Conservation (phyloP, 2,329 filamentous ascomycete species). For the Phaeosphaeriaceae sp. region DNA sequence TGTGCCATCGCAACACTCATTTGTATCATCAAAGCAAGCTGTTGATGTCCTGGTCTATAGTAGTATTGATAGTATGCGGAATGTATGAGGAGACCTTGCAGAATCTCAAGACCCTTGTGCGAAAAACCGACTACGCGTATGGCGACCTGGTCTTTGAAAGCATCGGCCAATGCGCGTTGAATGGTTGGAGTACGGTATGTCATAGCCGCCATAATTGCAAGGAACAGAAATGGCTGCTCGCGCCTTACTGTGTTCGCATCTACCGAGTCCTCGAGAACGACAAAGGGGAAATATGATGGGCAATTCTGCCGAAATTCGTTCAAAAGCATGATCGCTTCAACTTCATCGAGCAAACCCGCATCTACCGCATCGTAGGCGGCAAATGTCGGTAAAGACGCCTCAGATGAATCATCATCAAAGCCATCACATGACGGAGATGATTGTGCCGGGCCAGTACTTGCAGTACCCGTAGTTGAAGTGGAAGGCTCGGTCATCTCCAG, state of each 20-base stretch:
- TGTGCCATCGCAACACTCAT: conserved; percentile 47
- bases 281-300: conserved; percentile 28
- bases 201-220: conserved; percentile 39
- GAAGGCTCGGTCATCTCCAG: not conserved
- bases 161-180: conserved; percentile 34
- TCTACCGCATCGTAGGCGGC: conserved; percentile 22
- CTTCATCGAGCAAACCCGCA: conserved; percentile 14
- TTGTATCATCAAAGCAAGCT: conserved; percentile 43
- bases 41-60: conserved; percentile 35
- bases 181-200: conserved; percentile 26
- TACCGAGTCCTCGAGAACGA: conserved; percentile 15
- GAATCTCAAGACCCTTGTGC: conserved; percentile 47
- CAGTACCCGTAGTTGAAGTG: not conserved
- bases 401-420: not conserved
- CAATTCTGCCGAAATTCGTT: conserved; percentile 19
- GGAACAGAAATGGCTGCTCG: conserved; percentile 44
- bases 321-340: conserved; percentile 12
- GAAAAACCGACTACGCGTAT: conserved; percentile 37
- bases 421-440: not conserved
- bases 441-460: not conserved
- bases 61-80: conserved; percentile 48
- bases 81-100: conserved; percentile 49
- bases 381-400: not conserved
- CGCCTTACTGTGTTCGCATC: conserved; percentile 17
- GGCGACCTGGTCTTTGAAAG: conserved; percentile 36